Evolutionary conservation across 2,329 filamentous ascomycete genomes (phyloP).

Genomic region (Botrytis fabae): DNA sequence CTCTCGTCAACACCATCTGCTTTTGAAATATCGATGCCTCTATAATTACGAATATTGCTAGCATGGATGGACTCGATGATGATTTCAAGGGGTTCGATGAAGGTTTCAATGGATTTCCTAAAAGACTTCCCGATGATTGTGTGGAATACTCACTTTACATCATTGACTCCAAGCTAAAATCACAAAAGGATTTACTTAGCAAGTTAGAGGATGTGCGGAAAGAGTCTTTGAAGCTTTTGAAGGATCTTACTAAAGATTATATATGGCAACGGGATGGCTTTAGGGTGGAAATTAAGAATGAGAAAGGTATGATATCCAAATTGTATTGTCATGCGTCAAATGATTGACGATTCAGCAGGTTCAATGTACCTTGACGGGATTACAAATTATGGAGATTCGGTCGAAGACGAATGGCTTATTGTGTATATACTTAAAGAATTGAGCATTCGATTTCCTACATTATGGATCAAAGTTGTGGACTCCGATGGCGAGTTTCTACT

Average conservation of each 20-base stretch:
- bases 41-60: neutral
- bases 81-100: slow-evolving; percentile 66
- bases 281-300: slow-evolving; percentile 57
- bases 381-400: slow-evolving; percentile 88
- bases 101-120: slow-evolving; percentile 59
- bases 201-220: slow-evolving; percentile 72
- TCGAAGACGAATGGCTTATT: slow-evolving; percentile 97
- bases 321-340: neutral
- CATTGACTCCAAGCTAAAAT: slow-evolving; percentile 57
- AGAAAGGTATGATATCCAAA: slow-evolving; percentile 49
- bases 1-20: neutral
- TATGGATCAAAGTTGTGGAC: slow-evolving; percentile 84
- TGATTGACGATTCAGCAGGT: slow-evolving; percentile 41
- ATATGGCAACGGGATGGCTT: slow-evolving; percentile 94
- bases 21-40: neutral
- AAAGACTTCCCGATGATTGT: slow-evolving; percentile 74
- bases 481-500: slow-evolving; percentile 94
- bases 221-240: slow-evolving; percentile 61
- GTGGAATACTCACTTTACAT: slow-evolving; percentile 83
- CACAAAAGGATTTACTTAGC: slow-evolving; percentile 56
- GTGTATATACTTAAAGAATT: slow-evolving; percentile 86
- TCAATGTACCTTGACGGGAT: slow-evolving; percentile 68
- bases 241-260: slow-evolving; percentile 72
- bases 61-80: slow-evolving; percentile 48
- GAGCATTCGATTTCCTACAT: slow-evolving; percentile 66